Conservation (phyloP, 2,329 filamentous ascomycete genomes). For the Stromatinia cepivora region DNA sequence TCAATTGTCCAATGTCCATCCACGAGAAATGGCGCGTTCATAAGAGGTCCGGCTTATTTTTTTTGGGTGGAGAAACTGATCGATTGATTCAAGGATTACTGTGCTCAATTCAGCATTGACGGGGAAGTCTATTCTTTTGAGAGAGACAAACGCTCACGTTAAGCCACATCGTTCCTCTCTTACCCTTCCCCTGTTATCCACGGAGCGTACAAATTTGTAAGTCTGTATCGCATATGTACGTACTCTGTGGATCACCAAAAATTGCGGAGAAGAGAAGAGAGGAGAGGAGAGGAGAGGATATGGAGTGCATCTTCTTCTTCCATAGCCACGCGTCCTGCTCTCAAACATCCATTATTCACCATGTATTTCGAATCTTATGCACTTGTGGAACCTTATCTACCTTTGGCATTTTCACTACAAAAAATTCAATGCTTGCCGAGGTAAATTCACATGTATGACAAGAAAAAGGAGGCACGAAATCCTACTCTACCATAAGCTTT, state of each 20-base stretch:
- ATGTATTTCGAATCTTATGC: neutral
- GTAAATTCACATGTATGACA: neutral
- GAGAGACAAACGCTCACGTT: conserved; percentile 2
- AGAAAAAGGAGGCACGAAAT: conserved; percentile 5
- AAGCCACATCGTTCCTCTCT: conserved; percentile 15
- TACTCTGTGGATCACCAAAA: neutral
- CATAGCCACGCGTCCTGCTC: neutral
- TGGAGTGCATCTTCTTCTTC: neutral
- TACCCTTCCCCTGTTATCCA: neutral
- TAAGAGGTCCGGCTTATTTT: neutral
- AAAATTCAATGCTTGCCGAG: neutral
- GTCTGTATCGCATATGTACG: neutral
- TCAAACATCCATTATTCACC: neutral
- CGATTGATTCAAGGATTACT: conserved; percentile 1
- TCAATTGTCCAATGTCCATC: neutral
- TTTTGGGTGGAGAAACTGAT: conserved; percentile 15
- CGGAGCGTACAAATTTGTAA: neutral
- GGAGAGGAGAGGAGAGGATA: neutral
- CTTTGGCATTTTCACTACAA: neutral
- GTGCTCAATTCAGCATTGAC: conserved; percentile 7
- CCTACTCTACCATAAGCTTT: conserved; percentile 1
- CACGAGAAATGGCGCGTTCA: conserved; percentile 7
- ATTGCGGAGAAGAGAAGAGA: neutral
- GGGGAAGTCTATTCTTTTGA: neutral
- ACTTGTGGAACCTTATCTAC: neutral